Conservation (phyloP, 192 early-diverging fungal genomes). For the Pilaira anomala region DNA sequence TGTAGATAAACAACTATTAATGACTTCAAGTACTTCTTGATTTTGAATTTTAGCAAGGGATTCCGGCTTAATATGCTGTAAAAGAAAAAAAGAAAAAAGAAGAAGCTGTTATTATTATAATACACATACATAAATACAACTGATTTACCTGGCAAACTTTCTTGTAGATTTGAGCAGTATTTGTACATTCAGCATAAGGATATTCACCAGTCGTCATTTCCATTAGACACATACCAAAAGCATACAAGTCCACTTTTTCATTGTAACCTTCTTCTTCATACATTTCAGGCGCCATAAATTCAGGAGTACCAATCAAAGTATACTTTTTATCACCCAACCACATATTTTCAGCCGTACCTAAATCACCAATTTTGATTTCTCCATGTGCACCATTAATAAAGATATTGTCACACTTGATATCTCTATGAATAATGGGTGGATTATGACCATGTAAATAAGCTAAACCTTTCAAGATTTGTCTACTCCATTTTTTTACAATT, state of each 20-base stretch:
- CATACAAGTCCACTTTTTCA: conserved; percentile 88
- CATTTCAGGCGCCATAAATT: conserved; percentile 91
- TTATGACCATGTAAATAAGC: conserved; percentile 73
- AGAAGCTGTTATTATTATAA: no score
- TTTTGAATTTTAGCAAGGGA: conserved; percentile 59
- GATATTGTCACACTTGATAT: conserved; percentile 75
- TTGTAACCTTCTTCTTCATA: conserved; percentile 82
- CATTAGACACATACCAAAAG: conserved; percentile 81
- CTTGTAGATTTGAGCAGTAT: conserved; percentile 81
- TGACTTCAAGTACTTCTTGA: conserved; percentile 60
- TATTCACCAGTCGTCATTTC: conserved; percentile 81
- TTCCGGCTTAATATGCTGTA: conserved; percentile 70
- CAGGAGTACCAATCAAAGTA: conserved; percentile 75
- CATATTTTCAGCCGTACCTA: conserved; percentile 80
- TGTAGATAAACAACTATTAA: conserved; percentile 57
- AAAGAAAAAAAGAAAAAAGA: neutral
- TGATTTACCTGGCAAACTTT: conserved; percentile 56
- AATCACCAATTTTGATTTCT: conserved; percentile 84
- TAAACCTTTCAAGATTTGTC: conserved; percentile 78
- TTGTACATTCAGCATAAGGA: conserved; percentile 81
- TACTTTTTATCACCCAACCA: conserved; percentile 76
- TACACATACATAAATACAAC: conserved; percentile 3
- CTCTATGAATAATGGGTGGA: conserved; percentile 83
- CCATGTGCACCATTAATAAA: conserved; percentile 90
- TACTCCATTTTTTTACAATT: conserved; percentile 75